A percentile compares a stretch with the other conserved stretches of the same genome.
Conservation (phyloP, 31 red algal genomes). For the Endocladia muricata region DNA sequence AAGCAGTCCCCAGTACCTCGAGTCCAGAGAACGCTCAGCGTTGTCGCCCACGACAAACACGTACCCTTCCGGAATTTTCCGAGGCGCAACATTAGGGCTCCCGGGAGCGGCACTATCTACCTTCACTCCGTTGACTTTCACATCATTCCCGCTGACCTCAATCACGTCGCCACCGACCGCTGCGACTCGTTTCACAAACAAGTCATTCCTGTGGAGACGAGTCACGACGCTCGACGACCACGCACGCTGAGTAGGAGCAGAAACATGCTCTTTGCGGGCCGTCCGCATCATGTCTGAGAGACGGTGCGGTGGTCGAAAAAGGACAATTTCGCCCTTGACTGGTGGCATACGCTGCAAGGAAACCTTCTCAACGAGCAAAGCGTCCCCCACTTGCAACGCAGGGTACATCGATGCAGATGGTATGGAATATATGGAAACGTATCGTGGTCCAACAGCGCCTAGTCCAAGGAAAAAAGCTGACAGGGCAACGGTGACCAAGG, state of each 20-base stretch:
- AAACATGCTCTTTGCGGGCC: not conserved
- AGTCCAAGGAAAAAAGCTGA: constrained; percentile 26
- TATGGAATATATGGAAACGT: constrained; percentile 52
- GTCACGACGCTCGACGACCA: not conserved
- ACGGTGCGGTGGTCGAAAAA: constrained; percentile 51
- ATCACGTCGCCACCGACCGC: constrained; percentile 72
- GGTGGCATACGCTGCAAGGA: constrained; percentile 32
- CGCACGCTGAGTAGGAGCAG: not conserved
- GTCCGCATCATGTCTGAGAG: constrained; percentile 26
- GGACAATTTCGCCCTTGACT: constrained; percentile 69
- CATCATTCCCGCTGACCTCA: constrained; percentile 40
- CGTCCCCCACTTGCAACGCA: constrained; percentile 74
- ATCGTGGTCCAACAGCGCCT: constrained; percentile 28
- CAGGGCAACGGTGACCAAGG: constrained; percentile 35
- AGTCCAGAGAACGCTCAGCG: constrained; percentile 53
- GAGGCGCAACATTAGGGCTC: constrained; percentile 17
- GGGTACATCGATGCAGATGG: constrained; percentile 74
- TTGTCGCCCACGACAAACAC: constrained; percentile 86
- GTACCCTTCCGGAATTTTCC: constrained; percentile 46
- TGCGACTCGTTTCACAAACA: constrained; percentile 79
- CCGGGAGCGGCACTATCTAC: constrained; percentile 17
- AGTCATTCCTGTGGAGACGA: constrained; percentile 12
- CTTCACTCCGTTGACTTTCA: constrained; percentile 67
- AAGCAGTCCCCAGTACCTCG: constrained; percentile 75
- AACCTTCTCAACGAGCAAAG: constrained; percentile 79